Evolutionary conservation across 768 basidiomycete species (phyloP).

Genomic region (Vishniacozyma victoriae): DNA sequence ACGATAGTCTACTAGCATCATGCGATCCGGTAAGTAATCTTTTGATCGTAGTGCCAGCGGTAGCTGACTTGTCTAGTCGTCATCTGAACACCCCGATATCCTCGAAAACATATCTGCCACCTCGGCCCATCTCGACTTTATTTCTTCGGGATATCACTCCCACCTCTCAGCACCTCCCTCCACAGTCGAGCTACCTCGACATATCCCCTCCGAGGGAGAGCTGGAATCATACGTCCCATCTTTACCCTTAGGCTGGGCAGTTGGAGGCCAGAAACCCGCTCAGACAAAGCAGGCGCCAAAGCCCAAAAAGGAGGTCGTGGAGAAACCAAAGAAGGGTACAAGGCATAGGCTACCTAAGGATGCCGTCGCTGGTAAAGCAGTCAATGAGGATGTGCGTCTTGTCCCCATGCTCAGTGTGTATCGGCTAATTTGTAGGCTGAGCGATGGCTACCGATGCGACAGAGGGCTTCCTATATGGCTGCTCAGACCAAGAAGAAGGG

Average conservation of each 20-base stretch:
- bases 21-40: slow-evolving; percentile 61
- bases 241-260: slow-evolving; percentile 41
- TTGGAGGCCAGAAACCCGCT: slow-evolving; percentile 3
- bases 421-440: slow-evolving; percentile 37
- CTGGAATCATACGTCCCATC: slow-evolving; percentile 47
- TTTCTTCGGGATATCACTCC: slow-evolving; percentile 49
- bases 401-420: neutral
- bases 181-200: slow-evolving; percentile 7
- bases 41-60: neutral
- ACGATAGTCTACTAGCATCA: slow-evolving; percentile 72
- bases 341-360: slow-evolving; percentile 45
- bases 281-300: slow-evolving; percentile 10
- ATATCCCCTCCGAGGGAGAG: slow-evolving; percentile 38
- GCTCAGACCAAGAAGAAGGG: slow-evolving; percentile 42
- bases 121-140: slow-evolving; percentile 76
- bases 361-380: slow-evolving; percentile 27
- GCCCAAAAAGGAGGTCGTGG: slow-evolving; percentile 3
- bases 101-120: slow-evolving; percentile 77
- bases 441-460: slow-evolving; percentile 45
- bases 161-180: slow-evolving; percentile 37
- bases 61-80: slow-evolving; percentile 53
- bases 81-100: slow-evolving; percentile 83
- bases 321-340: slow-evolving; percentile 24
- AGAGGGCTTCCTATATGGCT: slow-evolving; percentile 32
- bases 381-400: slow-evolving; percentile 46